Evolutionary conservation across 202 grass and related monocot species (phyloP).

Genomic region (Setaria viridis): DNA sequence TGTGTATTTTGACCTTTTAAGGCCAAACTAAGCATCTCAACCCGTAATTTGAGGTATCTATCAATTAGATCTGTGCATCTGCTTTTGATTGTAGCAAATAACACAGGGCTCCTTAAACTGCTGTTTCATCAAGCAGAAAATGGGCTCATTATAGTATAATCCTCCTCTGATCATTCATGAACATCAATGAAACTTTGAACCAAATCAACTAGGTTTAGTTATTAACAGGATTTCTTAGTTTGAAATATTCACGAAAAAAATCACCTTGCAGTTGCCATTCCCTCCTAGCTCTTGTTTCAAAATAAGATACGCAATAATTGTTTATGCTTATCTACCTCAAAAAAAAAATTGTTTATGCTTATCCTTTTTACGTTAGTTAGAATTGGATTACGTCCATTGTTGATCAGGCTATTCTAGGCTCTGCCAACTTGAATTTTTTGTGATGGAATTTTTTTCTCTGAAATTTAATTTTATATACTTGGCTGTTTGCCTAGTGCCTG

Average conservation of each 20-base stretch:
- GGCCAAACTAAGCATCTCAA: slow-evolving; percentile 10
- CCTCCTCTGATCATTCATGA: not conserved
- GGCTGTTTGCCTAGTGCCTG: not conserved
- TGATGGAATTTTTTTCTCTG: not conserved
- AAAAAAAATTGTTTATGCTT: not conserved
- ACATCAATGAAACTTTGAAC: not conserved
- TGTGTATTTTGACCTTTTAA: not conserved
- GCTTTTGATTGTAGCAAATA: not conserved
- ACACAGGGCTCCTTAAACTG: not conserved
- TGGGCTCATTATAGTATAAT: not conserved
- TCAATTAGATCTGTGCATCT: not conserved
- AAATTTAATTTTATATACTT: not conserved
- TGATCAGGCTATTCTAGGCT: not conserved
- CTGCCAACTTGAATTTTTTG: not conserved
- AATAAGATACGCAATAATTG: not conserved
- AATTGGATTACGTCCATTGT: not conserved
- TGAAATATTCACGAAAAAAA: not conserved
- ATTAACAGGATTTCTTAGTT: not conserved
- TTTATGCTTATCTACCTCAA: too few species aligned
- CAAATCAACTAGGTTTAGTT: not conserved
- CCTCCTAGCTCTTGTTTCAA: not conserved
- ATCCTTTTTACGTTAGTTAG: not conserved
- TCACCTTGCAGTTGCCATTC: not conserved
- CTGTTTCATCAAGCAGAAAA: not conserved
- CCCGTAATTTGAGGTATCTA: not conserved